Evolutionary conservation across 192 early-diverging fungal species (phyloP), one percentile per base, ranked within the genome.

Genomic region (Linnemannia hyalina): DNA sequence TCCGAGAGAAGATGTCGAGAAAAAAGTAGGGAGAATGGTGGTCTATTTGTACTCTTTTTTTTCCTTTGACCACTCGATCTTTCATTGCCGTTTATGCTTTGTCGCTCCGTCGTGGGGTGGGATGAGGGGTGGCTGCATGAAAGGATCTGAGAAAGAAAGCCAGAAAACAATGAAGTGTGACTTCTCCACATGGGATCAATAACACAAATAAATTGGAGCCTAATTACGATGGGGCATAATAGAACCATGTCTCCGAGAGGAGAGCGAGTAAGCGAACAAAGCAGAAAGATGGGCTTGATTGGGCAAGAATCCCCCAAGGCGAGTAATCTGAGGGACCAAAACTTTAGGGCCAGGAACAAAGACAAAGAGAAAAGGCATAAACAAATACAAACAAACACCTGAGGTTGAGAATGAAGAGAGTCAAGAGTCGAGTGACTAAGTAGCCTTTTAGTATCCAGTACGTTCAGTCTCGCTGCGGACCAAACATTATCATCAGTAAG

Each of bases 31-130:
- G 29, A 35, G 60, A 65, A 13, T 65, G 60, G 60, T 32, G 60
- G 60, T 65, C 60, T 73, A 73, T 73, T 73, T 73, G 72, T 73
- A 73, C 42, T 46, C 15, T 52, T 73, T 70, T 70, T 70, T 7
- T 11, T 44, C 9, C 44, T 70, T 46, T 73, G 6, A 52, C 29
- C 29, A 11, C 6, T 42, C 32, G 41, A 42, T 4, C 42, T 18
- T 16, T 70, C 32, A 22, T 26, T 70, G 23, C 16, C 42, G 69
- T 23, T 42, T 15, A 29, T 32, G 65, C 9, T n/a, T n/a, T n/a
- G n/a, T n/a, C n/a, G n/a, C n/a, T n/a, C n/a, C n/a, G n/a, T n/a
- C n/a, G n/a, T 23, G 0, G 4, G 2, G 44, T 9, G 49, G 49
- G 49, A 22, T 52, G 20, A 8, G 9, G 29, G 26, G 26, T 65